These are phyloP conservation scores for Fraxinus baroniana DNA, from an alignment of 305 asterid genomes.

Conservation along the genomic window DNA sequence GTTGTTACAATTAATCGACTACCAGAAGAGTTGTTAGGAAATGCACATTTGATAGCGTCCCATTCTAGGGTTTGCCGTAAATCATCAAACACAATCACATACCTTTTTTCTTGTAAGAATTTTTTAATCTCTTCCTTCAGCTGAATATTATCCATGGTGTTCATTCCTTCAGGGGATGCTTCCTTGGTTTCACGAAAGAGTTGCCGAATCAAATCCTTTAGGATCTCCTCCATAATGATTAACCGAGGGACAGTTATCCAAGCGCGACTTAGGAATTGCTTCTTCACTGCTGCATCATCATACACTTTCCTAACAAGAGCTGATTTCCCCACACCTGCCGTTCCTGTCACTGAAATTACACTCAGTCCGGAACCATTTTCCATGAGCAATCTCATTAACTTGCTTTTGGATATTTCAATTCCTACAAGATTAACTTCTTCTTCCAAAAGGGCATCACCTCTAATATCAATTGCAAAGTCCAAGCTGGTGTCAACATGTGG, in stretches of 20 bases:
- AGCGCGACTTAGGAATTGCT: background rate
- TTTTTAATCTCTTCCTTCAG: constrained; percentile 9
- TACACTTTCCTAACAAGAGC: constrained; percentile 27
- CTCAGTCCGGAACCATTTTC: background rate
- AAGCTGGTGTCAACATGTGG: background rate
- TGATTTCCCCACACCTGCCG: constrained; percentile 36
- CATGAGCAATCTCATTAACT: background rate
- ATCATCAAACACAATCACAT: constrained; percentile 32
- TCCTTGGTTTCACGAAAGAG: constrained; percentile 5
- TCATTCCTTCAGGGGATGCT: constrained; percentile 4
- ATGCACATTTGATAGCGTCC: constrained; percentile 19
- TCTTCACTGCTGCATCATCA: constrained; percentile 15
- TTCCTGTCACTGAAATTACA: constrained; percentile 35
- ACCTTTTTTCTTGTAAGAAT: constrained; percentile 3
- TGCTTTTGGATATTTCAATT: background rate
- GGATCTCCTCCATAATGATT: background rate
- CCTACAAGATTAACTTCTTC: constrained; percentile 14
- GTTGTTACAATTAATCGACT: constrained; percentile 37
- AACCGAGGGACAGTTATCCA: constrained; percentile 19
- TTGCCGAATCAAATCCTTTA: constrained; percentile 11
- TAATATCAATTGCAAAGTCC: background rate
- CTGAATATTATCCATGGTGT: constrained; percentile 7
- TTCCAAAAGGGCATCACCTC: constrained; percentile 16
- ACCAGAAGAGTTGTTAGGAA: constrained; percentile 17
- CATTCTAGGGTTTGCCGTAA: constrained; percentile 19